These are phyloP conservation scores for Inonotus obliquus DNA, from an alignment of 1,284 basidiomycete species.

Conservation along the genomic window DNA sequence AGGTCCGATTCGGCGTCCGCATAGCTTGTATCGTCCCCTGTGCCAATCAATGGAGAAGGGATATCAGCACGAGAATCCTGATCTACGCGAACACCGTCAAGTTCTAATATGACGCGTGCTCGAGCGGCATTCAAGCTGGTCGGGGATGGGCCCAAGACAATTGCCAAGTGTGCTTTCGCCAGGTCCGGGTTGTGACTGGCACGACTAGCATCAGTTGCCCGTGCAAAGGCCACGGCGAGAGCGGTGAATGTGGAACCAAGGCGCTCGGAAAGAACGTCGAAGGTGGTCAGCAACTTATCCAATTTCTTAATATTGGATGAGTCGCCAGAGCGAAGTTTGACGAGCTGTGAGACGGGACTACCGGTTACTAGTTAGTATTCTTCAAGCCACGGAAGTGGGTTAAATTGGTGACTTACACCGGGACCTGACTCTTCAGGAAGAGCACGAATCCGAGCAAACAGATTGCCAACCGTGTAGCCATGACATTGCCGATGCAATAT, in stretches of 20 bases:
- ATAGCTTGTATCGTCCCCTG: slow-evolving; percentile 17
- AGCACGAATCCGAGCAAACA: slow-evolving; percentile 61
- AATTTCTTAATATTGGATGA: slow-evolving; percentile 49
- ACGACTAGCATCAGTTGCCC: neutral
- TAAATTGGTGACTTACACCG: slow-evolving; percentile 49
- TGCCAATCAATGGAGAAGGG: too few species aligned
- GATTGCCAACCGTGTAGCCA: slow-evolving; percentile 57
- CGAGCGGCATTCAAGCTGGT: slow-evolving; percentile 31
- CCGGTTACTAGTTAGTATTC: neutral
- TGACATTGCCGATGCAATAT: slow-evolving; percentile 45
- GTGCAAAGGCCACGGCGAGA: slow-evolving; percentile 51
- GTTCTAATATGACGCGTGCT: slow-evolving; percentile 52
- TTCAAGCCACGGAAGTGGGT: neutral
- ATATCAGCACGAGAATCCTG: too few species aligned
- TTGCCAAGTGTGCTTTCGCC: slow-evolving; percentile 44
- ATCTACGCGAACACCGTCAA: slow-evolving; percentile 45
- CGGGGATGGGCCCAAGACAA: slow-evolving; percentile 61
- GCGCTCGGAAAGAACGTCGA: slow-evolving; percentile 68
- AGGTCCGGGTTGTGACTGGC: neutral
- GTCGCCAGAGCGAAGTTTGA: slow-evolving; percentile 41
- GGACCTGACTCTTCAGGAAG: slow-evolving; percentile 71
- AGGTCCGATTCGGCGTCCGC: slow-evolving; percentile 22
- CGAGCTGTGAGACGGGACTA: slow-evolving; percentile 61
- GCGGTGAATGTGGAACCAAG: slow-evolving; percentile 66
- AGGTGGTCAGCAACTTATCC: slow-evolving; percentile 53